Evolutionary conservation across 352 stramenopile species (phyloP).

Genomic region (Blastocystis sp.): DNA sequence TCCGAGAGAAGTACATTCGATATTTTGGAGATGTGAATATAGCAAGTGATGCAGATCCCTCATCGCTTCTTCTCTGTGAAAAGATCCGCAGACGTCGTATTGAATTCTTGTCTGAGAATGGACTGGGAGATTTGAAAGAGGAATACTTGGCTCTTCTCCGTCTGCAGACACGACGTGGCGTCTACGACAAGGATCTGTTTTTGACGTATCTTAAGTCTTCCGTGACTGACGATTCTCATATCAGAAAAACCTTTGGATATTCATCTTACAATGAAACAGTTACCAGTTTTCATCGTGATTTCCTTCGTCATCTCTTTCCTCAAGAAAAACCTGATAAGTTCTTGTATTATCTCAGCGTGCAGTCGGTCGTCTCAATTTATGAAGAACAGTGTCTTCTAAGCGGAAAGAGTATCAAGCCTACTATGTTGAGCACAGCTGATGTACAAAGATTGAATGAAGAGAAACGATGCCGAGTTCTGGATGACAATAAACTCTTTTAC

Average conservation of each 20-base stretch:
- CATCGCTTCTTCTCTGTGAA: background rate
- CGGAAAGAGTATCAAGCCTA: background rate
- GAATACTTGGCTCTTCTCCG: background rate
- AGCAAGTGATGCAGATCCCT: background rate
- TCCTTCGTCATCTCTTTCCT: conserved; percentile 7
- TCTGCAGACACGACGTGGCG: background rate
- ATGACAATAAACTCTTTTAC: conserved; percentile 26
- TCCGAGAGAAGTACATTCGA: background rate
- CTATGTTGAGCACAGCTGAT: background rate
- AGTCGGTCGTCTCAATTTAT: background rate
- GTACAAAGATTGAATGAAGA: background rate
- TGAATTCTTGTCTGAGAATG: background rate
- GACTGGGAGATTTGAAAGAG: background rate
- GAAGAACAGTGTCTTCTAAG: background rate
- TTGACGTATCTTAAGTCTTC: background rate
- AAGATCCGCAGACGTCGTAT: background rate
- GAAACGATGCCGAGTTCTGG: background rate
- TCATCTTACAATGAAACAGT: background rate
- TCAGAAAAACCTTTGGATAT: background rate
- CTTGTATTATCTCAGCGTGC: background rate
- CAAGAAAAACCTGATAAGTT: background rate
- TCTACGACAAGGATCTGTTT: background rate
- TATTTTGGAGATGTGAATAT: background rate
- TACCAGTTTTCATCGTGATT: background rate
- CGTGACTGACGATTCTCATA: too few relatives aligned